A percentile compares a stretch with the other conserved stretches of the same genome.
Conservation (phyloP, 805 yeast species). For the Metschnikowia continentalis region DNA sequence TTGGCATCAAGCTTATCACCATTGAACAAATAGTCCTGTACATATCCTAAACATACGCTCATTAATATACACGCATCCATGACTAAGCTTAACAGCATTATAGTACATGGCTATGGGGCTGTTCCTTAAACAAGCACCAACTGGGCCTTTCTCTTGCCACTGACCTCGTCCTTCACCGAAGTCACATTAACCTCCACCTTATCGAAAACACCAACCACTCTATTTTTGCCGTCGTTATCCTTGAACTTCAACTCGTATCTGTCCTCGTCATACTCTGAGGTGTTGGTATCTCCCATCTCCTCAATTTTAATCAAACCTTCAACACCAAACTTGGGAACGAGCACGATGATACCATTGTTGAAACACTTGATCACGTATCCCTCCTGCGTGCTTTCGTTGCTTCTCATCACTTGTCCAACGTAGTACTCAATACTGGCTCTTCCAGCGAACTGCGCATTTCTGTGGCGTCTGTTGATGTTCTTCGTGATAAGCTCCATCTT, state of each 20-base stretch:
- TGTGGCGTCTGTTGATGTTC: constrained; percentile 88
- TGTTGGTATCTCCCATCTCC: constrained; percentile 59
- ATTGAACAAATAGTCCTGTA: constrained; percentile 69
- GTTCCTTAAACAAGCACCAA: constrained; percentile 47
- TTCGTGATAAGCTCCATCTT: constrained; percentile 86
- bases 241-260: constrained; percentile 62
- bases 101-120: background rate
- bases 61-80: background rate
- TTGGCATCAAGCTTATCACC: constrained; percentile 66
- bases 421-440: constrained; percentile 96
- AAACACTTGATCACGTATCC: constrained; percentile 92
- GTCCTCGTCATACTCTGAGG: constrained; percentile 73
- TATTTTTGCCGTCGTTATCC: constrained; percentile 38
- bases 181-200: constrained; percentile 78
- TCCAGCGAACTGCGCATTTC: constrained; percentile 99
- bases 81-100: background rate
- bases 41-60: constrained; percentile 22
- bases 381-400: constrained; percentile 71
- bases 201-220: constrained; percentile 72
- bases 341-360: constrained; percentile 88
- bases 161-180: constrained; percentile 76
- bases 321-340: constrained; percentile 94
- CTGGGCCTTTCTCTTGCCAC: constrained; percentile 91
- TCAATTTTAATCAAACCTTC: constrained; percentile 88
- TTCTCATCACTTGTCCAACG: constrained; percentile 96